These are phyloP conservation scores for Diaporthe vexans DNA, from an alignment of 2,329 filamentous ascomycete genomes.

Conservation along the genomic window DNA sequence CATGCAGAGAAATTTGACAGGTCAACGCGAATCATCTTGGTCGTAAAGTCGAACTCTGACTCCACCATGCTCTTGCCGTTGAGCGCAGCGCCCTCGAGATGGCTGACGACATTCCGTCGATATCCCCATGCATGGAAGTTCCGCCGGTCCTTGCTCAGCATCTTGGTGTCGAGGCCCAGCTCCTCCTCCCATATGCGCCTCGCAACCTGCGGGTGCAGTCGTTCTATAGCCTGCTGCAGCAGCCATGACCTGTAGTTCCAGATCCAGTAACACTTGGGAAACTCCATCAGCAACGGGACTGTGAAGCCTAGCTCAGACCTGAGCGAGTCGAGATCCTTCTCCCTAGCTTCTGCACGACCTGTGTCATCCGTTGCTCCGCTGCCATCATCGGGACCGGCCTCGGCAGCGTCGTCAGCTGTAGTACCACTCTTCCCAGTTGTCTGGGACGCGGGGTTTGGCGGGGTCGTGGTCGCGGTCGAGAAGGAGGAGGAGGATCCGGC, in stretches of 20 bases:
- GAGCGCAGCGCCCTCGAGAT: constrained; percentile 74
- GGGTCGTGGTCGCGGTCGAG: constrained; percentile 67
- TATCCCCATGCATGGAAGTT: constrained; percentile 99
- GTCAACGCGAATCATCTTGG: constrained; percentile 85
- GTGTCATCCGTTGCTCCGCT: constrained; percentile 33
- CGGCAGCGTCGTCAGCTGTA: constrained; percentile 60
- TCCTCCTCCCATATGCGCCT: constrained; percentile 86
- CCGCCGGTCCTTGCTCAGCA: constrained; percentile 86
- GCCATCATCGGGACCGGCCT: background rate
- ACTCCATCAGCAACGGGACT: constrained; percentile 85
- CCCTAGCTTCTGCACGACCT: constrained; percentile 39
- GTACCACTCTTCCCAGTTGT: constrained; percentile 68
- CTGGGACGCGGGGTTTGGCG: constrained; percentile 60
- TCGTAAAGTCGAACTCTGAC: constrained; percentile 89
- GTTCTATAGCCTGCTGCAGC: constrained; percentile 76
- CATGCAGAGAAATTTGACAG: constrained; percentile 98
- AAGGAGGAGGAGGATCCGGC: constrained; percentile 70
- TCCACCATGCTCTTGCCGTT: constrained; percentile 77
- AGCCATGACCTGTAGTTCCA: constrained; percentile 97
- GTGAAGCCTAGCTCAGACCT: constrained; percentile 84
- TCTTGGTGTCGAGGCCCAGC: constrained; percentile 85
- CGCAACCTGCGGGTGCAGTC: constrained; percentile 70
- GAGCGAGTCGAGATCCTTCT: constrained; percentile 66
- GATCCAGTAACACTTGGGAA: constrained; percentile 99
- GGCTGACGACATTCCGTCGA: constrained; percentile 81